These are phyloP conservation scores for Salvia splendens DNA, from an alignment of 257 asterid genomes.

Conservation along the genomic window DNA sequence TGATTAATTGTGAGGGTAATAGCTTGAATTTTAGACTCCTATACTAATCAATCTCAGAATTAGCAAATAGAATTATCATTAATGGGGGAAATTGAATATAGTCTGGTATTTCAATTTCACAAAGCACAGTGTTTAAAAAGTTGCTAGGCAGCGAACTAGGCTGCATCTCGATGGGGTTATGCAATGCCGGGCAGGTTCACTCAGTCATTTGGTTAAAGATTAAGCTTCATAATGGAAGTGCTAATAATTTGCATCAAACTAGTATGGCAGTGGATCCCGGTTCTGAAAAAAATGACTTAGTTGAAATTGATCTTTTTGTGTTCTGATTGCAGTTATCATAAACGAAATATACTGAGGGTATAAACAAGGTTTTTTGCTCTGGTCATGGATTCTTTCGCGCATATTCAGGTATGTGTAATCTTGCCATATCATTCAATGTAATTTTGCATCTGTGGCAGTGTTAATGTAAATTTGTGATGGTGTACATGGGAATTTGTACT, in stretches of 20 bases:
- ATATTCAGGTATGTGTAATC: constrained; percentile 44
- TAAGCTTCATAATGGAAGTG: not conserved
- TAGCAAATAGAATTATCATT: not conserved
- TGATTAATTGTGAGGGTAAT: not conserved
- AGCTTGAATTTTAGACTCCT: too few relatives aligned
- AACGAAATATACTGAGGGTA: constrained; percentile 6
- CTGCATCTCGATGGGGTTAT: not conserved
- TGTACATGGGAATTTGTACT: not conserved
- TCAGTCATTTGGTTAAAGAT: not conserved
- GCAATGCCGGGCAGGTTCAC: not conserved
- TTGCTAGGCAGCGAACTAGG: not conserved
- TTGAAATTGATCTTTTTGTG: constrained; percentile 10
- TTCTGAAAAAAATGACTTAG: not conserved
- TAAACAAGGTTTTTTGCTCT: constrained; percentile 11
- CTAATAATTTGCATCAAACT: not conserved
- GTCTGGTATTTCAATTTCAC: not conserved
- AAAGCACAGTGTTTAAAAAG: not conserved
- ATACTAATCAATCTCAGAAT: not conserved
- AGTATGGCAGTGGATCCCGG: not conserved
- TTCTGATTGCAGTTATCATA: constrained; percentile 23
- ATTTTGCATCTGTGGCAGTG: not conserved
- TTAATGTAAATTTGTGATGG: constrained; percentile 15
- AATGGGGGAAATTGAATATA: not conserved
- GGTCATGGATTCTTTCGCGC: constrained; percentile 45
- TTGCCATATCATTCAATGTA: not conserved